These are phyloP conservation scores for Daldinia grandis DNA, from an alignment of 495 filamentous ascomycete species.

Conservation along the genomic window DNA sequence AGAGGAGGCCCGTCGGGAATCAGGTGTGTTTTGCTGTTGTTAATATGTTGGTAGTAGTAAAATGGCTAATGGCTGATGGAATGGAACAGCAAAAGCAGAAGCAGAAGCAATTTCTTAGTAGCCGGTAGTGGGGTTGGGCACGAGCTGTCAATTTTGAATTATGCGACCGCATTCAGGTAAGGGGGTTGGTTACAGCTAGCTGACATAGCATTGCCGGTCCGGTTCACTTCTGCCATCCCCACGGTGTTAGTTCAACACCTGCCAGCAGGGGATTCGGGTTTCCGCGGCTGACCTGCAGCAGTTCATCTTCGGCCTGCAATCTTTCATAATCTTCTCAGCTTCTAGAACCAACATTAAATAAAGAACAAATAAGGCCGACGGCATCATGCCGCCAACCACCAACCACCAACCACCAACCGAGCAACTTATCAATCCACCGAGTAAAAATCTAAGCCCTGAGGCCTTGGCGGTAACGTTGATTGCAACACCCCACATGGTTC, in stretches of 20 bases:
- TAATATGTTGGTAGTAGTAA: slow-evolving; percentile 17
- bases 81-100: slow-evolving; percentile 6
- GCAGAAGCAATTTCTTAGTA: slow-evolving; percentile 28
- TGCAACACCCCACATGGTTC: slow-evolving; percentile 23
- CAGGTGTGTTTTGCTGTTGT: slow-evolving; percentile 16
- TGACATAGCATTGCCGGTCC: slow-evolving; percentile 7
- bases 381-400: background rate
- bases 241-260: slow-evolving; percentile 27
- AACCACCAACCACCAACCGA: background rate
- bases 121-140: slow-evolving; percentile 45
- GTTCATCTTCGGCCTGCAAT: background rate
- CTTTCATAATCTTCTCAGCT: background rate
- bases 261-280: slow-evolving; percentile 8
- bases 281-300: slow-evolving; percentile 4
- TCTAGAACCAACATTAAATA: slow-evolving; percentile 13
- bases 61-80: slow-evolving; percentile 18
- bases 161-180: slow-evolving; percentile 3
- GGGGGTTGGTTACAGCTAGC: slow-evolving; percentile 5
- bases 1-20: background rate
- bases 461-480: slow-evolving; percentile 27
- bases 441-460: background rate
- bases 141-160: slow-evolving; percentile 34
- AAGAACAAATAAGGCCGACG: slow-evolving; percentile 2
- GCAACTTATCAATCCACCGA: slow-evolving; percentile 14
- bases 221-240: slow-evolving; percentile 16